A percentile compares a stretch with the other conserved stretches of the same genome.
Evolutionary conservation across 78 protist genomes (phyloP).

Genomic region (Diacronema lutheri): DNA sequence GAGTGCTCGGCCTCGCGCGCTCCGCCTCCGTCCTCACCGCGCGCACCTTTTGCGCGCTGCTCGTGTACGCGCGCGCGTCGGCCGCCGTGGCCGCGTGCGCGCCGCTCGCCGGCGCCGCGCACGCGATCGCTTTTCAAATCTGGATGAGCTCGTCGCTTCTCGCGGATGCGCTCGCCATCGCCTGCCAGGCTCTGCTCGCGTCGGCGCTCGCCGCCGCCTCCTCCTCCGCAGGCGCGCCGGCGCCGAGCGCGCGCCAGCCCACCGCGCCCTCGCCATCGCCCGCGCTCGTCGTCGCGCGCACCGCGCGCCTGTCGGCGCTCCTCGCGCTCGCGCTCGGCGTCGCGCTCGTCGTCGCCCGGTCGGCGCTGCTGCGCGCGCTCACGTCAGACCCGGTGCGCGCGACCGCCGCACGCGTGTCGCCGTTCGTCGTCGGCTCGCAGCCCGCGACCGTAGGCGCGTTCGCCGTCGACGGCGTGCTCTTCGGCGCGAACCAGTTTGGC

Average conservation of each 20-base stretch:
- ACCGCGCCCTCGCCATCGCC: too few relatives aligned
- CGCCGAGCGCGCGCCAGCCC: too few relatives aligned
- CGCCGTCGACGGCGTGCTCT: neutral
- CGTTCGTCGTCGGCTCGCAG: neutral
- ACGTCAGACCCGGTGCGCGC: neutral
- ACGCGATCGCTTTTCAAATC: neutral
- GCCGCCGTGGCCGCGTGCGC: too few relatives aligned
- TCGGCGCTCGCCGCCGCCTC: neutral
- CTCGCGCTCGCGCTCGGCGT: neutral
- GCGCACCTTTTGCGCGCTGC: neutral
- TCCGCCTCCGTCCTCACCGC: neutral
- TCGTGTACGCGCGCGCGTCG: too few relatives aligned
- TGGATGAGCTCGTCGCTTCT: neutral
- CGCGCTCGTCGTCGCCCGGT: neutral
- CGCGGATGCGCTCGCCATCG: slow-evolving; percentile 15
- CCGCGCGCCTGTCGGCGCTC: neutral
- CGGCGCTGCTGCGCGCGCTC: neutral
- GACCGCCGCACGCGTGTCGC: neutral
- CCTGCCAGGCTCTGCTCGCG: neutral
- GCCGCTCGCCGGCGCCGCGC: too few relatives aligned
- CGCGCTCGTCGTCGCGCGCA: too few relatives aligned
- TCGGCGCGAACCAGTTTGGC: neutral
- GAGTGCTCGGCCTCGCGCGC: too few relatives aligned
- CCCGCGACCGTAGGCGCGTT: neutral
- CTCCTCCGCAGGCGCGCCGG: too few relatives aligned